Evolutionary conservation across 2,329 filamentous ascomycete genomes (phyloP).

Genomic region (Colletotrichum melonis): DNA sequence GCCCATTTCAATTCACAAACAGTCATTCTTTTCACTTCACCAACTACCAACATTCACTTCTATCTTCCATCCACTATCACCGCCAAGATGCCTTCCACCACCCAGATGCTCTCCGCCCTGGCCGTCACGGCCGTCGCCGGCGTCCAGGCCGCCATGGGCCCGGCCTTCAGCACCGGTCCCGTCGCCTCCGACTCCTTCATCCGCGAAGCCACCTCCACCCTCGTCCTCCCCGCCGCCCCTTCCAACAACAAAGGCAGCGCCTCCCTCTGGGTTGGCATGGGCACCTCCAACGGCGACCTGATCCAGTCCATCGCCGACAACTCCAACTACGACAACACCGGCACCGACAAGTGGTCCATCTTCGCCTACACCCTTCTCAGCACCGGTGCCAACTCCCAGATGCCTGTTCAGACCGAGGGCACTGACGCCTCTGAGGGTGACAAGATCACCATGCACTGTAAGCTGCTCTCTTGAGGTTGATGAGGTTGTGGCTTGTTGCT

Average conservation of each 20-base stretch:
- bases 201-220: constrained; percentile 54
- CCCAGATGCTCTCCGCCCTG: constrained; percentile 23
- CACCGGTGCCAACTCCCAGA: constrained; percentile 40
- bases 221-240: constrained; percentile 53
- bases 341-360: constrained; percentile 48
- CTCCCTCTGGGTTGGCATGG: constrained; percentile 61
- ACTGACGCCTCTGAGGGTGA: constrained; percentile 17
- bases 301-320: constrained; percentile 59
- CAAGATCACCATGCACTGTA: constrained; percentile 34
- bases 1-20: neutral
- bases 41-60: neutral
- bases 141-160: constrained; percentile 45
- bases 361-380: constrained; percentile 55
- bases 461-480: neutral
- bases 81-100: constrained; percentile 24
- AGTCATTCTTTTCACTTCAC: neutral
- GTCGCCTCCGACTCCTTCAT: constrained; percentile 53
- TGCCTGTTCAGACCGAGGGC: constrained; percentile 27
- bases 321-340: constrained; percentile 44
- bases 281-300: constrained; percentile 57
- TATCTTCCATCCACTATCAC: too few species aligned
- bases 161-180: constrained; percentile 57
- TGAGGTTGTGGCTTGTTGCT: neutral
- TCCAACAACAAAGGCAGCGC: constrained; percentile 48
- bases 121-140: constrained; percentile 20